Percentiles rank a stretch among this genome's conserved stretches.
phyloP scores from a whole-genome alignment of 73 alveolate species.

The Paramecium sexaurelia region DNA sequence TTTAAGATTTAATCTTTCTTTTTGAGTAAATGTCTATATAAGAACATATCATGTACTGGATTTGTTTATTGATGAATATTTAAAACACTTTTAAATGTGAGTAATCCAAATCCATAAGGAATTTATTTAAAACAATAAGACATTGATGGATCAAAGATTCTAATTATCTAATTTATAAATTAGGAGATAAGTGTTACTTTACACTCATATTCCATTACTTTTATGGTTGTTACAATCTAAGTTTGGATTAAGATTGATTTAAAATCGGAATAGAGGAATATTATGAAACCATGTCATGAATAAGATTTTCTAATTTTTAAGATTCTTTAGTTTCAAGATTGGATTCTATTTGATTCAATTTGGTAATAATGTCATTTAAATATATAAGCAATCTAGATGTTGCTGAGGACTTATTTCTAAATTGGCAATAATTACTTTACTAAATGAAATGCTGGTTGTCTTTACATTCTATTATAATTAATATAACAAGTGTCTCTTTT shows the following conservation, averaged over 20 bases:
- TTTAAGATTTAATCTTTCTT: neutral
- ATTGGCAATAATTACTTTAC: neutral
- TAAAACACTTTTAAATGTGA: neutral
- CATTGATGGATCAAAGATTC: constrained; percentile 6
- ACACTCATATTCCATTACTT: constrained; percentile 5
- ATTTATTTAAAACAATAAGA: neutral
- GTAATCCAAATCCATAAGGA: neutral
- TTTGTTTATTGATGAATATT: neutral
- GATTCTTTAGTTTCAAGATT: neutral
- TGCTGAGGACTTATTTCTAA: neutral
- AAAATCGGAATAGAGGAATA: neutral
- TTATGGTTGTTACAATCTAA: neutral
- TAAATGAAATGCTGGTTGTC: neutral
- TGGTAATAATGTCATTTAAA: neutral
- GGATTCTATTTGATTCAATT: neutral
- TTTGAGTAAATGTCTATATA: neutral
- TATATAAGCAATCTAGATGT: constrained; percentile 6
- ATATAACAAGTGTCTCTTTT: neutral
- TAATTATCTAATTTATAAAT: neutral
- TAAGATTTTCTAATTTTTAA: neutral
- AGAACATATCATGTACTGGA: neutral
- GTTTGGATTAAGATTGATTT: neutral
- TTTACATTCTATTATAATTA: neutral
- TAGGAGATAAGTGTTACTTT: neutral
- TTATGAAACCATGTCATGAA: neutral